Base-by-base conservation (phyloP, 331 rosid genomes). In the Acacia concinna region DNA sequence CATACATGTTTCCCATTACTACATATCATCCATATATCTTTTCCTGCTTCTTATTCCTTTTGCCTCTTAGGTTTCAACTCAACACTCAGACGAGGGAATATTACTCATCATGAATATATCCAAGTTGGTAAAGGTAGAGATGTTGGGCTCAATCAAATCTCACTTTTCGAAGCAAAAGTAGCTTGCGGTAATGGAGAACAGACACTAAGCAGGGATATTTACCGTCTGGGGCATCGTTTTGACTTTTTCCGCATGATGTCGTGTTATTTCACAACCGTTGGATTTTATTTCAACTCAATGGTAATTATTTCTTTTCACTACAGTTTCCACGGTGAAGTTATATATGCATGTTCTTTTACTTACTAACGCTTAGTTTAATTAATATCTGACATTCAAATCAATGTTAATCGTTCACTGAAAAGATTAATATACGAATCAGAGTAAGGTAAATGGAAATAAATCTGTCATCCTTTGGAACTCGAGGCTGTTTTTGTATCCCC, bases 81-180 rank as follows among this genome's bases (percentile, higher is more conserved):
- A 56, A 96, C 97, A 3, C 81, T 96, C 77, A 84, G 99, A 79
- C 86, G 97, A 60, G 99, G 99, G 44, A 96, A 96, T 84, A 35
- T 96, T 23, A 96, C 98, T 35, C 99, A 96, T 81, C 99, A 96
- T 57, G 99, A 96, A 82, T 96, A 96, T 76, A 89, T 96, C 85
- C 99, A 96, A 89, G 94, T 96, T 77, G 99, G 99, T 78, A 96
- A 96, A 82, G 99, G 99, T 41, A 90, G 99, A 81, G 99, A 95
- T 85, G 97, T 94, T 21, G 98, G 98, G 25, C 95, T 94, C 68
- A 90, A 92, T 66, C 97, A 92, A 84, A 89, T 90, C 71, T 90
- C 97, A 59, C 94, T 92, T 68, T 94, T 56, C 63, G 63, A 56
- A 56, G 63, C 63, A 56, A 56, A 56, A 56, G 63, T 56, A 56